Evolutionary conservation across 331 rosid genomes (phyloP).

Genomic region (Phaseolus coccineus): DNA sequence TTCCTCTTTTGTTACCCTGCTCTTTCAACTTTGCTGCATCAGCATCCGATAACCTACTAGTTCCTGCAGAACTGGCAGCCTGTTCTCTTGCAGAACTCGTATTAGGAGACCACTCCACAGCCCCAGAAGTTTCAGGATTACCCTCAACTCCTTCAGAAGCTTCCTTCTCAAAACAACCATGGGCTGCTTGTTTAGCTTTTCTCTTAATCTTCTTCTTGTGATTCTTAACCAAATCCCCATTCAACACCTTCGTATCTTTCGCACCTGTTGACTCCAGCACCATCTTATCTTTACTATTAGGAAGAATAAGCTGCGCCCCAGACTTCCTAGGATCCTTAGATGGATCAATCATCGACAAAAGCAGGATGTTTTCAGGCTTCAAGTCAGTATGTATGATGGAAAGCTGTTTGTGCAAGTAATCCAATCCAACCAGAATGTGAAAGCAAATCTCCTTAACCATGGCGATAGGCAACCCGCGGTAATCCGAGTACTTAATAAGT

Average conservation of each 20-base stretch:
- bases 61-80: constrained; percentile 56
- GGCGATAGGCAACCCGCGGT: constrained; percentile 80
- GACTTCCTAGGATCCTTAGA: constrained; percentile 89
- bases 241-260: constrained; percentile 62
- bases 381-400: constrained; percentile 95
- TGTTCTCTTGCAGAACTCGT: constrained; percentile 57
- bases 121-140: constrained; percentile 57
- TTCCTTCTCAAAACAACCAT: constrained; percentile 78
- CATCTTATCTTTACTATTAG: constrained; percentile 63
- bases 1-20: constrained; percentile 68
- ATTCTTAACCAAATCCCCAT: constrained; percentile 78
- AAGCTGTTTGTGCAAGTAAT: constrained; percentile 92
- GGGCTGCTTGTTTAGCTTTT: constrained; percentile 91
- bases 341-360: constrained; percentile 79
- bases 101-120: constrained; percentile 67
- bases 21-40: constrained; percentile 60
- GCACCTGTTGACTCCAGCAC: constrained; percentile 56
- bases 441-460: constrained; percentile 91
- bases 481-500: constrained; percentile 84
- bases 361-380: constrained; percentile 90
- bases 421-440: constrained; percentile 89
- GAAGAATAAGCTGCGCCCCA: constrained; percentile 70
- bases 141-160: constrained; percentile 62
- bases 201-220: constrained; percentile 87
- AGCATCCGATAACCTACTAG: constrained; percentile 59